Base-by-base conservation (phyloP, 2,329 filamentous ascomycete species). In the Fusarium heterosporum region DNA sequence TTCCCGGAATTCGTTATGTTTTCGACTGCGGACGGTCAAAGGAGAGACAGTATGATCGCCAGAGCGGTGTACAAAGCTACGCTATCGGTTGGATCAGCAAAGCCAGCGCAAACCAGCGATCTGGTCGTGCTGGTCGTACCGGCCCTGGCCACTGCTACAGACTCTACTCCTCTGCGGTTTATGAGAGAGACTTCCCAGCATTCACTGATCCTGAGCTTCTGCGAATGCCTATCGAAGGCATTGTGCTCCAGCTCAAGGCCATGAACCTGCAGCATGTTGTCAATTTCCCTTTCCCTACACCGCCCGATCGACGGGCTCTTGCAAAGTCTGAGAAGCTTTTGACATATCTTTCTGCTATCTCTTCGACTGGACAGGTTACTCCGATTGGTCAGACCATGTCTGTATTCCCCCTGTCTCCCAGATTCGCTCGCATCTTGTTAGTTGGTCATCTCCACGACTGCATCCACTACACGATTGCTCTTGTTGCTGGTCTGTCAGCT, bases 71-170 rank as follows among this genome's bases (percentile, higher is more conserved):
- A 1, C 96, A 99, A 76, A 97, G 91, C 74, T 99, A 97, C 75
- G 92, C 97, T 72, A 88, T 99, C 52, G 91, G 91, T 39, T 99
- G 95, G 93, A 96, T 98, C 76, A 97, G 94, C 81, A 98, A 99
- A 80, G 96, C 96, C 28, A 97, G 93, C 76, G 95, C 96, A 9
- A 92, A 90, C 68, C 96, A 99, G 78, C 87, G 96, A 76, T 89
- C 93, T 60, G 96, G 96, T 80, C 93, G 96, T 85, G 96, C 96
- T 57, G 96, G 96, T 66, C 90, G 96, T 83, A 99, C 95, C 6
- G 95, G 93, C 0, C 94, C 96, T 2, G 96, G 96, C 9, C 96
- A 99, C 78, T 98, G 95, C 79, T 99, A 97, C 80, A 85, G 93
- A 56, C 80, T 99, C 6, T 99, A 97, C 79, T 97, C 94, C 0